These are phyloP conservation scores for Phytophthora megakarya DNA, from an alignment of 352 stramenopile species.

Conservation along the genomic window DNA sequence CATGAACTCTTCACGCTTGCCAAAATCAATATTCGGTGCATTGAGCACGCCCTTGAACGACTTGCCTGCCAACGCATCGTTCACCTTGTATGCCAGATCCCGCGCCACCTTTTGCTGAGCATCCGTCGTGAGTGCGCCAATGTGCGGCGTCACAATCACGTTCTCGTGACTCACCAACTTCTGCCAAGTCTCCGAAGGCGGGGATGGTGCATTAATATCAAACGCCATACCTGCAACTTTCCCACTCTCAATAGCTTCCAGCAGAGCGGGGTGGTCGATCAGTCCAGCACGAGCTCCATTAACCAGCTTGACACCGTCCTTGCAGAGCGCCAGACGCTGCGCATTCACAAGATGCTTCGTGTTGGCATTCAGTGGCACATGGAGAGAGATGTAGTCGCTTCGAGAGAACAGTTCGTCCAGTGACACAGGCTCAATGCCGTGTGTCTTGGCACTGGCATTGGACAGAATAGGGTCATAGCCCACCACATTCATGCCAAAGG, in stretches of 20 bases:
- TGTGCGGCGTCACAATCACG: slow-evolving; percentile 93
- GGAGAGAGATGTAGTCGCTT: slow-evolving; percentile 96
- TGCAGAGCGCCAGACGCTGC: slow-evolving; percentile 85
- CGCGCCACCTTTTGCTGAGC: slow-evolving; percentile 93
- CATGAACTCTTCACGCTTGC: slow-evolving; percentile 72
- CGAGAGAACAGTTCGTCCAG: slow-evolving; percentile 88
- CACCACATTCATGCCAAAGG: slow-evolving; percentile 94
- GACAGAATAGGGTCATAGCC: slow-evolving; percentile 94
- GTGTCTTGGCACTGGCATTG: slow-evolving; percentile 70
- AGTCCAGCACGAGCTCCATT: slow-evolving; percentile 95
- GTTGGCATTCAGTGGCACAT: slow-evolving; percentile 96
- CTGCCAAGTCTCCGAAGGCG: slow-evolving; percentile 56
- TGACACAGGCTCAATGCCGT: slow-evolving; percentile 85
- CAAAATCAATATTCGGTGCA: slow-evolving; percentile 93
- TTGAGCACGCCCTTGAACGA: slow-evolving; percentile 95
- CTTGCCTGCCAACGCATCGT: slow-evolving; percentile 91
- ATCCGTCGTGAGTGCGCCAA: slow-evolving; percentile 94
- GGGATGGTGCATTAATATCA: slow-evolving; percentile 66
- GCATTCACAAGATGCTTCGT: slow-evolving; percentile 91
- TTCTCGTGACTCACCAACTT: slow-evolving; percentile 89
- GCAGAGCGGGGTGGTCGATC: slow-evolving; percentile 92
- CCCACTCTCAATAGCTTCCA: slow-evolving; percentile 79
- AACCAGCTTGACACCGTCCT: slow-evolving; percentile 92
- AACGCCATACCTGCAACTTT: slow-evolving; percentile 84
- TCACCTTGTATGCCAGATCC: slow-evolving; percentile 92